Base-by-base conservation (phyloP, 2,329 filamentous ascomycete genomes). In the Trichoderma sp. region DNA sequence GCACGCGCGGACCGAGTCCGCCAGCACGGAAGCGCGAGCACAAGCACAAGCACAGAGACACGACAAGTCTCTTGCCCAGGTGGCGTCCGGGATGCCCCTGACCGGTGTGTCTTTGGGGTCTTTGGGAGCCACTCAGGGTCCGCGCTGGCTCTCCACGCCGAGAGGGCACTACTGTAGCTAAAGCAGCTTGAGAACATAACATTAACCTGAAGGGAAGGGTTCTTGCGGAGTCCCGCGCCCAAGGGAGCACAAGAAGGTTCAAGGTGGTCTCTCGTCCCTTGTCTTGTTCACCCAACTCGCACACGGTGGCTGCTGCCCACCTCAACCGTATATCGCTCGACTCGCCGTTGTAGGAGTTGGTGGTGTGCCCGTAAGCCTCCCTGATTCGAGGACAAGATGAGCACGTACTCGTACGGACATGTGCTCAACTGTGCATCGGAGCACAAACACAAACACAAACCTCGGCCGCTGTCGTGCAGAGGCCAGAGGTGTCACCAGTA, bases 71-170 rank as follows among this genome's bases (percentile, higher is more conserved):
- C n/a, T 65, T 65, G 60, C 41, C 71, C 60, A 73, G 50, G 60
- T 35, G 41, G 60, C 71, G 71, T 56, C 71, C 60, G 71, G 71
- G 71, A 73, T 64, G 50, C 71, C 71, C 69, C 60, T 73, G 60
- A 41, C 60, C 60, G 21, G 60, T 18, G 67, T 71, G 67, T 29
- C 27, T 62, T 62, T 59, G 24, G 59, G 59, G 27, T 41, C 59
- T 29, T 71, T 35, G 56, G 66, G 59, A 65, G 68, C 71, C 71
- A 73, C 71, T 64, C 59, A 50, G 50, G 29, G 60, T 73, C 71
- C 69, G 69, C 69, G 59, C 69, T 72, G 69, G 69, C 67, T 63
- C 69, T 56, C 71, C 71, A 73, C 71, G 71, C 59, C 71, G 59
- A 73, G 38, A 29, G 60, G 45, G 60, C 71, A 50, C 71, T 56